phyloP scores from a whole-genome alignment of 2,329 filamentous ascomycete genomes.

The Karstenula rhodostoma region DNA sequence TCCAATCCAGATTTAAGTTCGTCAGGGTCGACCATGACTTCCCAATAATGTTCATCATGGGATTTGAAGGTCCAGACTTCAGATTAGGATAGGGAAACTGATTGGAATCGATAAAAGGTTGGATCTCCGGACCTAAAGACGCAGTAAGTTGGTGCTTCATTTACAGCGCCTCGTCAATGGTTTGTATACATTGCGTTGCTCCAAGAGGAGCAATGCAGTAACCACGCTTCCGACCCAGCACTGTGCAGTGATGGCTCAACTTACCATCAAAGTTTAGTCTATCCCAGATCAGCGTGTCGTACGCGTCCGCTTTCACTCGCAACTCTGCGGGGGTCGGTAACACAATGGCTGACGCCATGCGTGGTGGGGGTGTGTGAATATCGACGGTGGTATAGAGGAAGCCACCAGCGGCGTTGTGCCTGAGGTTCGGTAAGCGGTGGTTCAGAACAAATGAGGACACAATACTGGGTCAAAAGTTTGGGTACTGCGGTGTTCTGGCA shows the following conservation, averaged over 20 bases:
- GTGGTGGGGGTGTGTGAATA: slow-evolving; percentile 22
- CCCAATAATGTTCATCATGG: slow-evolving; percentile 27
- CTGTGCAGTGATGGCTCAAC: not conserved
- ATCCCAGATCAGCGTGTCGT: slow-evolving; percentile 39
- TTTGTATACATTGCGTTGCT: too few species aligned
- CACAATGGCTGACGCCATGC: slow-evolving; percentile 14
- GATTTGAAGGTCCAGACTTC: slow-evolving; percentile 10
- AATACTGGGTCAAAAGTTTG: not conserved
- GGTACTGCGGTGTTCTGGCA: not conserved
- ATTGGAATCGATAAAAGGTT: slow-evolving; percentile 29
- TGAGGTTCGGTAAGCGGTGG: slow-evolving; percentile 1
- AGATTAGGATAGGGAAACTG: slow-evolving; percentile 15
- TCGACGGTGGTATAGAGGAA: slow-evolving; percentile 41
- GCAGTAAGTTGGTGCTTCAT: not conserved
- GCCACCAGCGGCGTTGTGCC: slow-evolving; percentile 45
- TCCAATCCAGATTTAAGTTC: slow-evolving; percentile 47
- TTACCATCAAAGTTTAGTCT: slow-evolving; percentile 19
- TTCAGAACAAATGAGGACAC: not conserved
- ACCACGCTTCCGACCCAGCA: too few species aligned
- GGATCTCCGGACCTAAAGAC: slow-evolving; percentile 20
- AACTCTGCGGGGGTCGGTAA: slow-evolving; percentile 23
- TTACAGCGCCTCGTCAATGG: not conserved
- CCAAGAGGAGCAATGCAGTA: not conserved
- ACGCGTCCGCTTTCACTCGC: slow-evolving; percentile 26
- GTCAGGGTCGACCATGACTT: slow-evolving; percentile 38